Conservation (phyloP, 306 rosid genomes). For the Lathyrus oleraceus region DNA sequence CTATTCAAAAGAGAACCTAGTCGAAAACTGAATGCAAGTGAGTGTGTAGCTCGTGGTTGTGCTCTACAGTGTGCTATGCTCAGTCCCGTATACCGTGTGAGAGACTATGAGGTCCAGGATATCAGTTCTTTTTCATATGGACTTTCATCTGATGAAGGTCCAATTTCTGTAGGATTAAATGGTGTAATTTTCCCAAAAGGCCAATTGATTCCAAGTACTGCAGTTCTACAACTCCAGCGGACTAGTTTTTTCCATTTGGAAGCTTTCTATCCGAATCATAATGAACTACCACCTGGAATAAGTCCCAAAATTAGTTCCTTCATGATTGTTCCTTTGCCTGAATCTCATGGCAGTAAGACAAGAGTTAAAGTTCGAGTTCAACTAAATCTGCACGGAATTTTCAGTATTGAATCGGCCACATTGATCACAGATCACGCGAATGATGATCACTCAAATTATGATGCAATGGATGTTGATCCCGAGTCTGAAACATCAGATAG, state of each 20-base stretch:
- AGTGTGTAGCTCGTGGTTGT: too few species aligned
- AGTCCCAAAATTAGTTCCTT: constrained; percentile 60
- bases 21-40: too few species aligned
- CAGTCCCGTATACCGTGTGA: too few species aligned
- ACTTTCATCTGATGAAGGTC: too few species aligned
- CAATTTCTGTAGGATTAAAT: too few species aligned
- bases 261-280: constrained; percentile 63
- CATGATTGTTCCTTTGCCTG: constrained; percentile 85
- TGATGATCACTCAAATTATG: constrained; percentile 48
- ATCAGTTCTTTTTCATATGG: too few species aligned
- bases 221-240: constrained; percentile 56
- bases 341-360: constrained; percentile 53
- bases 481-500: constrained; percentile 41
- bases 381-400: constrained; percentile 80
- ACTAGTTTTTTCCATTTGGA: constrained; percentile 66
- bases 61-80: too few species aligned
- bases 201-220: constrained; percentile 72
- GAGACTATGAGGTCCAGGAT: too few species aligned
- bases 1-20: too few species aligned
- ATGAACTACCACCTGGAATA: constrained; percentile 67
- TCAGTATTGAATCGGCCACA: constrained; percentile 73
- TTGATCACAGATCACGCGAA: constrained; percentile 61
- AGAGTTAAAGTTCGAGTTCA: constrained; percentile 77
- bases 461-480: constrained; percentile 63
- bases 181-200: too few species aligned